Evolutionary conservation across 495 filamentous ascomycete species (phyloP).

Genomic region (Daldinia childiae): DNA sequence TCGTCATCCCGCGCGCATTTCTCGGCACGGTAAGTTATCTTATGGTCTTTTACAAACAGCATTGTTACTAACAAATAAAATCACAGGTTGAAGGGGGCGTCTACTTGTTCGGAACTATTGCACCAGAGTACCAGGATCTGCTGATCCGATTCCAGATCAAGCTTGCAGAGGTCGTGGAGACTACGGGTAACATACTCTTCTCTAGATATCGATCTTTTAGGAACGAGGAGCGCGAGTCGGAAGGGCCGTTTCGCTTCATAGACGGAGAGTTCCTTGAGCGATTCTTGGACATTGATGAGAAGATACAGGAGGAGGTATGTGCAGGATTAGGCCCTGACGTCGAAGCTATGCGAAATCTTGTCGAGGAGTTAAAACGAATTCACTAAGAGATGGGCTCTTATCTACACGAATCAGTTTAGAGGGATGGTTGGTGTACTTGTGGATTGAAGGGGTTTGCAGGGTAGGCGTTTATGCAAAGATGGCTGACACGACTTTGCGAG

Average conservation of each 20-base stretch:
- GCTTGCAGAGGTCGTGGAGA: constrained; percentile 68
- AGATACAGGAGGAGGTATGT: constrained; percentile 72
- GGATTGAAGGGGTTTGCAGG: not conserved
- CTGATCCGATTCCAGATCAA: constrained; percentile 83
- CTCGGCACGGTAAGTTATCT: constrained; percentile 77
- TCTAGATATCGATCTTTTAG: constrained; percentile 80
- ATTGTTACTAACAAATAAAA: constrained; percentile 39
- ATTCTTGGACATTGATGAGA: constrained; percentile 76
- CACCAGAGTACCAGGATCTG: constrained; percentile 73
- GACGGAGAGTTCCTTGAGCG: constrained; percentile 91
- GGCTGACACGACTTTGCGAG: not conserved
- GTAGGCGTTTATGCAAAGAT: not conserved
- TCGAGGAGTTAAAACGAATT: constrained; percentile 78
- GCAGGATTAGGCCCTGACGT: constrained; percentile 69
- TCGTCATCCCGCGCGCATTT: constrained; percentile 84
- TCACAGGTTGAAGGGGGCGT: constrained; percentile 86
- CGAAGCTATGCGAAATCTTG: constrained; percentile 74
- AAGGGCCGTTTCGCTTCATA: constrained; percentile 86
- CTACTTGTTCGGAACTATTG: constrained; percentile 85
- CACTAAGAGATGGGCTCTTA: constrained; percentile 55
- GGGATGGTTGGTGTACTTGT: not conserved
- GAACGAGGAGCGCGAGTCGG: constrained; percentile 71
- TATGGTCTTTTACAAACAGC: not conserved
- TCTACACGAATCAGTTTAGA: not conserved
- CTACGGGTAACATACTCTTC: constrained; percentile 77